These are phyloP conservation scores for Irpex rosettiformis DNA, from an alignment of 1,284 basidiomycete species.

Conservation along the genomic window DNA sequence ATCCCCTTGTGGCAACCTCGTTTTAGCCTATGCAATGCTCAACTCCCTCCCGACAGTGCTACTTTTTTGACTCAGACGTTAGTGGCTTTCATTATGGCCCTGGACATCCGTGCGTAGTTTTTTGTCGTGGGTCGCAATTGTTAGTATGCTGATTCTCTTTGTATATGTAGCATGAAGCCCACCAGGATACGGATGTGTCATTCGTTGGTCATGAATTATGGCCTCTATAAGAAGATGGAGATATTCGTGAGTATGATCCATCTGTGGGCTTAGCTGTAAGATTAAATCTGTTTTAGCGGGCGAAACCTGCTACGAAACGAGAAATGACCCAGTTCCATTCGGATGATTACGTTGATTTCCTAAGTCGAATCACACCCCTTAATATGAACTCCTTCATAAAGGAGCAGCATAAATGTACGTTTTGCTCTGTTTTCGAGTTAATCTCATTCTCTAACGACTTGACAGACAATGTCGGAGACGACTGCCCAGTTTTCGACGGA, in stretches of 20 bases:
- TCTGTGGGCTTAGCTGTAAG: neutral
- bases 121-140: neutral
- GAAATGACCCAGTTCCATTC: slow-evolving; percentile 97
- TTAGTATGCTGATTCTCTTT: neutral
- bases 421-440: neutral
- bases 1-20: slow-evolving; percentile 9
- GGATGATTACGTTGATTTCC: slow-evolving; percentile 91
- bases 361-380: slow-evolving; percentile 80
- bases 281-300: slow-evolving; percentile 57
- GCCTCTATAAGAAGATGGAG: slow-evolving; percentile 96
- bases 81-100: slow-evolving; percentile 99
- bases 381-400: slow-evolving; percentile 87
- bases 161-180: slow-evolving; percentile 80
- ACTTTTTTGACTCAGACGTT: slow-evolving; percentile 98
- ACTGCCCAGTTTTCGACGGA: slow-evolving; percentile 98
- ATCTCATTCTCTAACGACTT: neutral
- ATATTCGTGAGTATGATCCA: slow-evolving; percentile 74
- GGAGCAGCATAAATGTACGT: slow-evolving; percentile 94
- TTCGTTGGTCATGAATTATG: slow-evolving; percentile 99
- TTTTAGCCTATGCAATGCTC: too few relatives aligned
- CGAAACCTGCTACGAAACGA: slow-evolving; percentile 97
- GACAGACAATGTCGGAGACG: slow-evolving; percentile 86
- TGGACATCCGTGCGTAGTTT: slow-evolving; percentile 70
- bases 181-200: slow-evolving; percentile 99
- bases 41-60: slow-evolving; percentile 65